Conservation (phyloP, 2,329 filamentous ascomycete genomes). For the Rutstroemia sp. region DNA sequence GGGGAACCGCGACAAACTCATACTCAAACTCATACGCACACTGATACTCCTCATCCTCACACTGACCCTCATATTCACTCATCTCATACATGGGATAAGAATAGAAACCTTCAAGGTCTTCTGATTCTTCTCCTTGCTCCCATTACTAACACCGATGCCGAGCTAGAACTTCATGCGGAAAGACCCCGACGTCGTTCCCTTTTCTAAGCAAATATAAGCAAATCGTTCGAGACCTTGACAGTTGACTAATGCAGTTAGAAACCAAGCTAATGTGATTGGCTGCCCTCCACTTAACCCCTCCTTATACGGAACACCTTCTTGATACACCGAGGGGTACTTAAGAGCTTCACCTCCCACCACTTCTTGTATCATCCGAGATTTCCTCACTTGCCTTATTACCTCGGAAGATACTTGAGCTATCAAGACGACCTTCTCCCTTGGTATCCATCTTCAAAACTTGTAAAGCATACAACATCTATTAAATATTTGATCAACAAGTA, state of each 20-base stretch:
- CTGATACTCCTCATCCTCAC: too few relatives aligned
- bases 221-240: constrained; percentile 6
- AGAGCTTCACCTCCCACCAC: neutral
- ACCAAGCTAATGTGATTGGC: constrained; percentile 6
- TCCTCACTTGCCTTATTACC: neutral
- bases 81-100: too few relatives aligned
- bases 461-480: neutral
- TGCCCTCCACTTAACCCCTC: constrained; percentile 2
- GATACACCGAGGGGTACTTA: neutral
- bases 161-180: neutral
- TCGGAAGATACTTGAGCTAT: neutral
- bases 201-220: neutral
- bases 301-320: neutral
- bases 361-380: neutral
- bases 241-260: constrained; percentile 10
- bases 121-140: neutral
- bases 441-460: neutral
- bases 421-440: neutral
- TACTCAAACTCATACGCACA: too few relatives aligned
- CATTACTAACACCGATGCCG: neutral
- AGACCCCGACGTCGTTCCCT: neutral
- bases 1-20: too few relatives aligned
- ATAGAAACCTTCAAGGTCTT: too few relatives aligned
- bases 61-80: too few relatives aligned
- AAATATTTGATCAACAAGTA: neutral